phyloP scores from a whole-genome alignment of 352 stramenopile species.

The Blastocystis sp. region DNA sequence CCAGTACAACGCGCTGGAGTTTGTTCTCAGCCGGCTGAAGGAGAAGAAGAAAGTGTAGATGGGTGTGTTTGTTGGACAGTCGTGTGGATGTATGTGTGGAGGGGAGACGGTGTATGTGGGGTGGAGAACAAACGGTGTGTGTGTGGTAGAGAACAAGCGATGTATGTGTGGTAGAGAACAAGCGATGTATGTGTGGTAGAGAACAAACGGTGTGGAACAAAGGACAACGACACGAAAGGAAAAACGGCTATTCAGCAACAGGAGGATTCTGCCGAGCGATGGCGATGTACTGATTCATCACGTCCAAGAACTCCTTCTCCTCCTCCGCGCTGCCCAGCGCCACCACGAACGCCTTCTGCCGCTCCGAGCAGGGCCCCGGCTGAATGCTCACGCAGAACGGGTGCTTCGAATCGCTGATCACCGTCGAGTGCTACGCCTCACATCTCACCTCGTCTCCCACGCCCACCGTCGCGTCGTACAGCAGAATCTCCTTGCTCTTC shows the following conservation, averaged over 20 bases:
- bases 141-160: no score
- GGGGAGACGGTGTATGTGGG: neutral
- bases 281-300: conserved; percentile 38
- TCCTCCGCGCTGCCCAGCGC: conserved; percentile 7
- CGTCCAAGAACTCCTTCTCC: conserved; percentile 5
- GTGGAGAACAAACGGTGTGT: no score
- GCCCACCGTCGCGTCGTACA: conserved; percentile 6
- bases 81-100: conserved; percentile 3
- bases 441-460: neutral
- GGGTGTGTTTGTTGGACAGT: neutral
- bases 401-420: conserved; percentile 17
- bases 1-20: conserved; percentile 15
- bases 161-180: no score
- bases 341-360: conserved; percentile 49
- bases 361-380: neutral
- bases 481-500: conserved; percentile 37
- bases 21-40: neutral
- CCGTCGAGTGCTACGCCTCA: neutral
- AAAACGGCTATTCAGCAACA: neutral
- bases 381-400: conserved; percentile 6
- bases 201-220: no score
- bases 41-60: neutral
- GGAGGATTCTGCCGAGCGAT: conserved; percentile 23
- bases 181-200: no score
- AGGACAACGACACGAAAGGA: neutral